Percentiles rank a stretch among this genome's conserved stretches.
phyloP scores from a whole-genome alignment of 441 rosid genomes.

The Arabidopsis lyrata region DNA sequence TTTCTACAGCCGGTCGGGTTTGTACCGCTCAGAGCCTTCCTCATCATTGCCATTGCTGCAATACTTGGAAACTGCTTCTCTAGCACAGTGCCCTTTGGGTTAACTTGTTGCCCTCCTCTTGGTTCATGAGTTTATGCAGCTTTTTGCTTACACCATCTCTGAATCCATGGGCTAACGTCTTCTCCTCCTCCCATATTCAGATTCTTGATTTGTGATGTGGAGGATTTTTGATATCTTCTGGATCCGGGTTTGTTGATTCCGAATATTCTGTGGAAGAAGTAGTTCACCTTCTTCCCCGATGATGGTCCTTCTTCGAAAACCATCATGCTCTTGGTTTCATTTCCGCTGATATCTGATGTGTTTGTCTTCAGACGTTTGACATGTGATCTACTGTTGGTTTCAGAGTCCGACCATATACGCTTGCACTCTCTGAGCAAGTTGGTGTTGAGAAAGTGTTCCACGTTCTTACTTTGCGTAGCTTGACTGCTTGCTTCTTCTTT shows the following conservation, averaged over 20 bases:
- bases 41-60: conserved; percentile 97
- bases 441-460: conserved; percentile 51
- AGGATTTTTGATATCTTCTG: conserved; percentile 41
- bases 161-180: conserved; percentile 72
- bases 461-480: conserved; percentile 70
- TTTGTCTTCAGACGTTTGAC: conserved; percentile 79
- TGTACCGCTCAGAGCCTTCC: conserved; percentile 69
- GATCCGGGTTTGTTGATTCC: conserved; percentile 46
- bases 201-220: conserved; percentile 42
- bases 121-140: conserved; percentile 41
- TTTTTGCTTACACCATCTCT: conserved; percentile 67
- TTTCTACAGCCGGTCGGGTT: conserved; percentile 59
- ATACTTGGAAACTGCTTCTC: conserved; percentile 79
- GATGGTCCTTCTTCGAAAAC: conserved; percentile 55
- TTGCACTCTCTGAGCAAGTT: conserved; percentile 49
- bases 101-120: conserved; percentile 37
- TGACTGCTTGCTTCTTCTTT: conserved; percentile 57
- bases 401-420: conserved; percentile 49
- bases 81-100: conserved; percentile 50
- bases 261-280: conserved; percentile 42
- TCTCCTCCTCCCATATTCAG: conserved; percentile 41
- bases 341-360: conserved; percentile 48
- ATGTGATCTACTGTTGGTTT: conserved; percentile 66
- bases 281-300: conserved; percentile 49
- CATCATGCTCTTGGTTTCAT: conserved; percentile 53